phyloP scores from a whole-genome alignment of 495 filamentous ascomycete species.

The Thozetella sp. region DNA sequence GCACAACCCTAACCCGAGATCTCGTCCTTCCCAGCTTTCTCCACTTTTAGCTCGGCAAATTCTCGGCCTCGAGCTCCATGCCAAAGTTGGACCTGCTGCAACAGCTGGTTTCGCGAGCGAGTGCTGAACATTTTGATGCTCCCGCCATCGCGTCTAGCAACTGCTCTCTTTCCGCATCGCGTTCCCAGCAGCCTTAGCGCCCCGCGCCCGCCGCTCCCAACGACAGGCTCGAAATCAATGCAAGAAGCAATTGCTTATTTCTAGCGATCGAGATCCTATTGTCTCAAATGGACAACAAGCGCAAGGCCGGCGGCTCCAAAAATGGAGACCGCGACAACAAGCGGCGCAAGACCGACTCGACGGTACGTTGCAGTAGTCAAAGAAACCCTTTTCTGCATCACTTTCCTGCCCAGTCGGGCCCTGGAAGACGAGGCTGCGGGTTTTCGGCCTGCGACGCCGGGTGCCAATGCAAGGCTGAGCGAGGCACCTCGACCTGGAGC shows the following conservation, averaged over 20 bases:
- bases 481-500: neutral
- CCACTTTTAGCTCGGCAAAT: too few species aligned
- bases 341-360: constrained; percentile 47
- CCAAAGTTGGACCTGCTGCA: too few species aligned
- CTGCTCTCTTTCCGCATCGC: neutral
- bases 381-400: neutral
- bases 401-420: constrained; percentile 1
- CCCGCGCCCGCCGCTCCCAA: too few species aligned
- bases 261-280: constrained; percentile 4
- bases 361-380: constrained; percentile 23
- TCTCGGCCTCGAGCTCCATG: too few species aligned
- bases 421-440: neutral
- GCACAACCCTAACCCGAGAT: too few species aligned
- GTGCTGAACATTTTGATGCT: neutral
- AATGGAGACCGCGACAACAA: constrained; percentile 57
- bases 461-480: constrained; percentile 10
- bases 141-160: neutral
- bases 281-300: constrained; percentile 66
- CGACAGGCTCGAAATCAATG: too few species aligned
- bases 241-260: neutral
- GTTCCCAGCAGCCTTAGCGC: neutral
- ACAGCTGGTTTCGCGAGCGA: neutral
- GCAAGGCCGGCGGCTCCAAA: constrained; percentile 54
- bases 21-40: too few species aligned
- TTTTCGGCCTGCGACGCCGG: constrained; percentile 1